These are phyloP conservation scores for Lodderomyces oxycetoniae DNA, from an alignment of 1,139 yeast genomes.

Conservation along the genomic window DNA sequence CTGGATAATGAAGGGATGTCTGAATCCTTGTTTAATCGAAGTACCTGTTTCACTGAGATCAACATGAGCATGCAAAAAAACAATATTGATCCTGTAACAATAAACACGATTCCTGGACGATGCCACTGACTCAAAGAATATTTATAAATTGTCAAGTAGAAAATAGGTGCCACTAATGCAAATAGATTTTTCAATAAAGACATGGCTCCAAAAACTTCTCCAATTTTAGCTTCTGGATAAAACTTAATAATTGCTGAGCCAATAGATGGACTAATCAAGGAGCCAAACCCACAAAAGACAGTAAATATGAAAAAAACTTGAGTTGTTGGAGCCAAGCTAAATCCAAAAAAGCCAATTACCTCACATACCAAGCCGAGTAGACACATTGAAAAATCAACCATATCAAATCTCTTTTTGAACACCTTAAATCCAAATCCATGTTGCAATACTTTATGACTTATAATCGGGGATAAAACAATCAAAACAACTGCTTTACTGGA, in stretches of 20 bases:
- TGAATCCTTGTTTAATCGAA: slow-evolving; percentile 12
- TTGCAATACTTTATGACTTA: slow-evolving; percentile 27
- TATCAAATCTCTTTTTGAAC: slow-evolving; percentile 45
- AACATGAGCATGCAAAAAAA: slow-evolving; percentile 9
- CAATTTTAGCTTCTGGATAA: slow-evolving; percentile 36
- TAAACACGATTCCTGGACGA: slow-evolving; percentile 18
- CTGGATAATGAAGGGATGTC: slow-evolving; percentile 15
- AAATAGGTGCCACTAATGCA: slow-evolving; percentile 25
- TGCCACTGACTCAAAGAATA: slow-evolving; percentile 16
- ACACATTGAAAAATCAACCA: slow-evolving; percentile 45
- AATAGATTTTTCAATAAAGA: slow-evolving; percentile 30
- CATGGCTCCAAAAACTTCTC: slow-evolving; percentile 39
- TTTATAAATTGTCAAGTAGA: slow-evolving; percentile 29
- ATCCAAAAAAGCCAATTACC: slow-evolving; percentile 35
- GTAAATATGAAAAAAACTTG: slow-evolving; percentile 19
- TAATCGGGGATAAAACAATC: slow-evolving; percentile 31
- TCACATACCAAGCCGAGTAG: slow-evolving; percentile 33
- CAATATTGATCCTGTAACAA: slow-evolving; percentile 12
- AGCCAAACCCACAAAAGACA: slow-evolving; percentile 45
- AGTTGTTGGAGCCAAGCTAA: slow-evolving; percentile 18
- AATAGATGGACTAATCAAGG: slow-evolving; percentile 32
- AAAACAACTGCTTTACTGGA: slow-evolving; percentile 34
- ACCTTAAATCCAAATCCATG: slow-evolving; percentile 25
- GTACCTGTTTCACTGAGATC: slow-evolving; percentile 15
- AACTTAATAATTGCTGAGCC: slow-evolving; percentile 35